Evolutionary conservation across 176 grass and related monocot genomes (phyloP).

Genomic region (Eleusine coracana): DNA sequence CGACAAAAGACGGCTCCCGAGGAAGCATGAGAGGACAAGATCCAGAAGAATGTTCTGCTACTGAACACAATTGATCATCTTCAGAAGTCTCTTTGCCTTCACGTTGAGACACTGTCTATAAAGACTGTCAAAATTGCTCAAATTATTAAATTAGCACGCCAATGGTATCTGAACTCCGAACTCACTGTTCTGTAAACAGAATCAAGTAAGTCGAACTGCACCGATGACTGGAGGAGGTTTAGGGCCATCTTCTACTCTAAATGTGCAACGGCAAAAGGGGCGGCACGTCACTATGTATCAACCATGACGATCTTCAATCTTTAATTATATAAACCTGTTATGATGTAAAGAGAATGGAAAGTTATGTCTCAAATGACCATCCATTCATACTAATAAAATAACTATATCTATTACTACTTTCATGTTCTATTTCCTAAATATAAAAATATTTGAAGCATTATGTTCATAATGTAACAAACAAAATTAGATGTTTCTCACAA

Average conservation of each 20-base stretch:
- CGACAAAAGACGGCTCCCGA: too few species aligned
- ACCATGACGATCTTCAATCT: background rate
- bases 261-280: background rate
- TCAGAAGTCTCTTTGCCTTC: too few species aligned
- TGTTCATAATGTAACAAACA: background rate
- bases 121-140: background rate
- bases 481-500: background rate
- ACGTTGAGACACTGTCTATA: background rate
- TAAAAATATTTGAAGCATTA: background rate
- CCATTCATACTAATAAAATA: background rate
- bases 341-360: background rate
- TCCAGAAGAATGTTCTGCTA: too few species aligned
- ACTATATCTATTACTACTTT: background rate
- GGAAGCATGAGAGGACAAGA: too few species aligned
- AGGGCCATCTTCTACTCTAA: background rate
- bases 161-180: background rate
- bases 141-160: background rate
- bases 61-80: too few species aligned
- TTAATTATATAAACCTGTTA: background rate
- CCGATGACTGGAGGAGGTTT: background rate
- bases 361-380: background rate
- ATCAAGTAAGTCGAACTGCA: background rate
- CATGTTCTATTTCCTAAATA: background rate
- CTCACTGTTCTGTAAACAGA: background rate
- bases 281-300: background rate